These are phyloP conservation scores for Backusella westeae DNA, from an alignment of 192 early-diverging fungal species.

Conservation along the genomic window DNA sequence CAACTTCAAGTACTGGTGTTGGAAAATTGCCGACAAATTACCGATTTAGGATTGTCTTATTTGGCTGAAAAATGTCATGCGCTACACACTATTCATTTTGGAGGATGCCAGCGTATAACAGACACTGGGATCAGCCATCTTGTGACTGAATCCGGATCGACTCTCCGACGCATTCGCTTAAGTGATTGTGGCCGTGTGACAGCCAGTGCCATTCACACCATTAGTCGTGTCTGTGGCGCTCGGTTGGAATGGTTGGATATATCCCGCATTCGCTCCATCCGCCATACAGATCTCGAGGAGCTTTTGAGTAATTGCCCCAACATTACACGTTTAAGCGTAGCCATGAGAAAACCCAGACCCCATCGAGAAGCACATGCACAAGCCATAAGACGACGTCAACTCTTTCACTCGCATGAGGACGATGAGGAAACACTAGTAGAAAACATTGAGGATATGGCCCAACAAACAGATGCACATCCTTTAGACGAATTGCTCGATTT, in stretches of 20 bases:
- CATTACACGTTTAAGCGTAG: conserved; percentile 31
- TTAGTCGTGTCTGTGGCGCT: conserved; percentile 24
- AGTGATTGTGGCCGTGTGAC: conserved; percentile 39
- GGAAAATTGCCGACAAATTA: conserved; percentile 38
- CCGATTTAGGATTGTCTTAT: conserved; percentile 33
- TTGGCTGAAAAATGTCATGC: conserved; percentile 27
- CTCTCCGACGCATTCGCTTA: conserved; percentile 33
- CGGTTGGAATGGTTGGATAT: conserved; percentile 43
- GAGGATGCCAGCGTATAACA: conserved; percentile 17
- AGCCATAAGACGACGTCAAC: background rate
- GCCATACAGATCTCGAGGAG: background rate
- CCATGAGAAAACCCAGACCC: background rate
- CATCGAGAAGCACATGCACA: background rate
- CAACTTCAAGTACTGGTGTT: conserved; percentile 37
- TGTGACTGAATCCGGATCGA: conserved; percentile 13
- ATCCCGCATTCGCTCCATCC: conserved; percentile 27
- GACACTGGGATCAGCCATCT: conserved; percentile 15
- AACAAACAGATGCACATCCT: background rate
- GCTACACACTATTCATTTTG: conserved; percentile 14
- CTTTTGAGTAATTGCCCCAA: conserved; percentile 33
- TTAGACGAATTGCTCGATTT: conserved; percentile 14
- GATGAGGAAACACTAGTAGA: background rate
- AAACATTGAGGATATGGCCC: background rate
- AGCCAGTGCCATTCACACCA: conserved; percentile 7
- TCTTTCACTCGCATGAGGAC: background rate